Evolutionary conservation across 768 basidiomycete genomes (phyloP), one percentile per base, ranked within the genome.

Genomic region (Agrocybe praecox): DNA sequence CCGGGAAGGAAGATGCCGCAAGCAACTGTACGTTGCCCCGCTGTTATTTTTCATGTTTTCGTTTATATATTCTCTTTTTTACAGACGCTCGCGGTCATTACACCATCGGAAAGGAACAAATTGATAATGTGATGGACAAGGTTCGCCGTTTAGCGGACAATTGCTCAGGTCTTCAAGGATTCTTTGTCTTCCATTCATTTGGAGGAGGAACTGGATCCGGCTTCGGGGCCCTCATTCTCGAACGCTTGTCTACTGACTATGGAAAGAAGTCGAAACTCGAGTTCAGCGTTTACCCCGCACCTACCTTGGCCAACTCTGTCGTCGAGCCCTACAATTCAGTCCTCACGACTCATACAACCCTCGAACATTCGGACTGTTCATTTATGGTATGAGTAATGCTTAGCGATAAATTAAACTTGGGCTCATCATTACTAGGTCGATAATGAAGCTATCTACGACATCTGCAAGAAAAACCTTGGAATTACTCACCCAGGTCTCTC

Each of bases 171-270:
- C 88, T 99, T 45, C 97, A 99, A 77, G 97, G 97, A 67, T 99
- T 99, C 87, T 98, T 98, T 71, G 93, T 98, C 69, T 98, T 98
- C 87, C 97, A 98, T 80, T 98, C 97, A 18, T 98, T 99, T 72
- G 97, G 97, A 72, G 97, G 97, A 71, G 97, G 97, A 75, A 98
- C 97, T 71, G 97, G 97, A 68, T 99, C 97, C 59, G 97, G 97
- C 69, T 96, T 99, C 68, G 97, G 97, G 72, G 96, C 97, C 57
- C 90, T 99, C 66, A 83, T 99, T 60, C 86, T 98, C 58, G 97
- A 99, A 78, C 88, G 95, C 56, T 88, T 99, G 65, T 98, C 96
- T 24, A 91, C 92, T 55, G 97, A 99, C 76, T 99, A 98, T 68
- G 97, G 97, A 74, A 99, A 99, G 78, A 99, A 98, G 79, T 94